Evolutionary conservation across 345 rosid species (phyloP).

Genomic region (Aquilaria sinensis): DNA sequence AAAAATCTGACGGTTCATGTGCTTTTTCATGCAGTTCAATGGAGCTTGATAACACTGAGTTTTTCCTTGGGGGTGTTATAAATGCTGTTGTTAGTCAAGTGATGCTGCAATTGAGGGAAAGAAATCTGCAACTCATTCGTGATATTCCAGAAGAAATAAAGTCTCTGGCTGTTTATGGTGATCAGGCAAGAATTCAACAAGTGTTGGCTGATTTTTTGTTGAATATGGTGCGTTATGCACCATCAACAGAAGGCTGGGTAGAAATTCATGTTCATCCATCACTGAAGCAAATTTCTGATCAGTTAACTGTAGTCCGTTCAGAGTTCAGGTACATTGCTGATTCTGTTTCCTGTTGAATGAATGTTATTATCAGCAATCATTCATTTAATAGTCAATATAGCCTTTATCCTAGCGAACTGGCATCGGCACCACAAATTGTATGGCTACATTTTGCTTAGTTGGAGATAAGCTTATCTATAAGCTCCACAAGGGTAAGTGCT

Average conservation of each 20-base stretch:
- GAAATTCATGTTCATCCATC: constrained; percentile 75
- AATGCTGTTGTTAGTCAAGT: constrained; percentile 97
- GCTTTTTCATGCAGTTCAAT: constrained; percentile 42
- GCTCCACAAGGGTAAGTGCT: too few species aligned
- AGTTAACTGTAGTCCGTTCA: constrained; percentile 35
- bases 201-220: constrained; percentile 82
- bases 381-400: too few species aligned
- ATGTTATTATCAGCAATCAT: neutral
- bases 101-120: constrained; percentile 66
- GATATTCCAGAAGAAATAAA: constrained; percentile 95
- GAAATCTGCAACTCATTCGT: constrained; percentile 80
- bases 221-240: constrained; percentile 77
- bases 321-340: constrained; percentile 66
- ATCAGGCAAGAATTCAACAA: constrained; percentile 89
- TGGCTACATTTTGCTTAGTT: too few species aligned
- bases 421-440: too few species aligned
- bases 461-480: too few species aligned
- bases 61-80: constrained; percentile 76
- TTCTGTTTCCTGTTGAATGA: neutral
- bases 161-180: constrained; percentile 74
- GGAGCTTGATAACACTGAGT: constrained; percentile 75
- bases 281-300: constrained; percentile 50
- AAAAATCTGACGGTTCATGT: constrained; percentile 12
- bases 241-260: constrained; percentile 78
- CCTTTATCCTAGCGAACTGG: too few species aligned